Evolutionary conservation across 768 basidiomycete species (phyloP).

Genomic region (Lactarius hengduanensis): DNA sequence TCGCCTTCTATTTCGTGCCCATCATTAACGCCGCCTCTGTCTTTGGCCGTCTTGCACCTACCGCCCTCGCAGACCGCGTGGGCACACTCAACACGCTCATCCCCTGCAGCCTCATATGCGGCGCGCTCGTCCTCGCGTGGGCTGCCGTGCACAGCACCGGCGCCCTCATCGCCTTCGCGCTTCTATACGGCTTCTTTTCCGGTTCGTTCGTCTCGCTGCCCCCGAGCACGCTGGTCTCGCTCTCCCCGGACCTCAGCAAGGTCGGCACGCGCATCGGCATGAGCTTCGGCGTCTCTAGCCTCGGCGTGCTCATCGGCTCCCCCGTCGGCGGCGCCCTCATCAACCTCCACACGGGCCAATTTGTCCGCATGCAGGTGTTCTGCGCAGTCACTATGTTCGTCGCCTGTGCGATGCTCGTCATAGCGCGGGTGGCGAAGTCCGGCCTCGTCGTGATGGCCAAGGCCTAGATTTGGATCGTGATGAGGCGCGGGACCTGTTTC

Average conservation of each 20-base stretch:
- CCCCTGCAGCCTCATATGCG: slow-evolving; percentile 30
- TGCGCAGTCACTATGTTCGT: slow-evolving; percentile 13
- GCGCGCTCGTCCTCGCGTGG: slow-evolving; percentile 35
- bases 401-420: background rate
- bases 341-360: slow-evolving; percentile 20
- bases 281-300: slow-evolving; percentile 26
- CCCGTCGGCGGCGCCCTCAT: slow-evolving; percentile 30
- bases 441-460: slow-evolving; percentile 11
- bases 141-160: slow-evolving; percentile 32
- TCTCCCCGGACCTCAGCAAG: slow-evolving; percentile 21
- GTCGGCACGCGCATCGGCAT: slow-evolving; percentile 32
- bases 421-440: slow-evolving; percentile 12
- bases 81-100: slow-evolving; percentile 36
- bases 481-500: too few relatives aligned
- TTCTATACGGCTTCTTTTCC: slow-evolving; percentile 42
- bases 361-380: slow-evolving; percentile 21
- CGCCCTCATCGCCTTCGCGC: slow-evolving; percentile 35
- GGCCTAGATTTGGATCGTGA: slow-evolving; percentile 1
- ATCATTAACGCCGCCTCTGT: slow-evolving; percentile 36
- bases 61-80: slow-evolving; percentile 33
- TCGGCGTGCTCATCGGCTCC: slow-evolving; percentile 29
- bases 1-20: slow-evolving; percentile 36
- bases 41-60: slow-evolving; percentile 35
- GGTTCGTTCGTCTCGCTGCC: slow-evolving; percentile 26
- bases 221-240: slow-evolving; percentile 12